Percentiles rank a stretch among this genome's conserved stretches.
Conservation (phyloP, 345 rosid species). For the Balakata baccata region DNA sequence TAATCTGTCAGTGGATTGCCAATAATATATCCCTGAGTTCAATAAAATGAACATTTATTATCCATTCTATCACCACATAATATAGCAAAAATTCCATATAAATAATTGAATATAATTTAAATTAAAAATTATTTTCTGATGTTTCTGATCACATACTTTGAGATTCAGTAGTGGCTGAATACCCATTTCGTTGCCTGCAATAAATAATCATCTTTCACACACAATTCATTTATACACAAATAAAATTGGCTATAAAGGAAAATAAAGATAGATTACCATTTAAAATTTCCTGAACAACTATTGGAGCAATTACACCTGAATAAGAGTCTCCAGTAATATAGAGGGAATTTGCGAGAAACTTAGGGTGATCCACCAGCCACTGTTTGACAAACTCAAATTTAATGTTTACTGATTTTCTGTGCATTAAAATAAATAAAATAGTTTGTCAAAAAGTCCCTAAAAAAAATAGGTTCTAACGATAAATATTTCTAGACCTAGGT, state of each 20-base stretch:
- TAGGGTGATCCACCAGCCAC: constrained; percentile 26
- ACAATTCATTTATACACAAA: no score
- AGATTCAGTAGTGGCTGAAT: constrained; percentile 12
- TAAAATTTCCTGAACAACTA: constrained; percentile 17
- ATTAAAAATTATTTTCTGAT: not conserved
- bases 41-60: no score
- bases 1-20: constrained; percentile 27
- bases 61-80: no score
- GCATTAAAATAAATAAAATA: not conserved
- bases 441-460: no score
- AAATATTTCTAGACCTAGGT: not conserved
- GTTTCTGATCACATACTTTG: not conserved
- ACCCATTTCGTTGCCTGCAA: constrained; percentile 15
- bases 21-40: constrained; percentile 27
- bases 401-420: not conserved
- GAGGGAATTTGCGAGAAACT: constrained; percentile 21
- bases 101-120: not conserved
- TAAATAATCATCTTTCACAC: not conserved
- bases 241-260: not conserved
- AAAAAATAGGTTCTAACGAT: not conserved
- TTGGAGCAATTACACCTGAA: constrained; percentile 24
- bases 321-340: constrained; percentile 30
- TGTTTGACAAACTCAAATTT: not conserved
- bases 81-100: no score
- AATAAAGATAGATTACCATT: constrained; percentile 1